phyloP scores from a whole-genome alignment of 371 early-diverging fungal genomes.

The Syncephalastrum sp. region DNA sequence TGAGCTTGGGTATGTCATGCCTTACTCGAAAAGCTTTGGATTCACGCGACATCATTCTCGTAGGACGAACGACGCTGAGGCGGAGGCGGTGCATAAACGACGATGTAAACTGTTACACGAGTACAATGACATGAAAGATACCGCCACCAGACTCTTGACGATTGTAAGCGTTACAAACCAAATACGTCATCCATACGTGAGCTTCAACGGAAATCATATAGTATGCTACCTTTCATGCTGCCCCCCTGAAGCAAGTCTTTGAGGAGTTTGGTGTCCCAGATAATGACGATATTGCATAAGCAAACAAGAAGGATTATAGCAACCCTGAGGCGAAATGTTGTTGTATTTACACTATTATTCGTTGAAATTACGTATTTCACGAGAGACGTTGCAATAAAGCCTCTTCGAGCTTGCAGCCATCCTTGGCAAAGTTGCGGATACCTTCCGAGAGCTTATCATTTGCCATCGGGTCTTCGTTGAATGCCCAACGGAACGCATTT shows the following conservation, averaged over 20 bases:
- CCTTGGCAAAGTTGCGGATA: slow-evolving; percentile 95
- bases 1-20: slow-evolving; percentile 2
- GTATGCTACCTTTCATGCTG: no score
- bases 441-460: slow-evolving; percentile 96
- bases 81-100: slow-evolving; percentile 1
- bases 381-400: slow-evolving; percentile 25
- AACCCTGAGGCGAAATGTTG: no score
- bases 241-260: no score
- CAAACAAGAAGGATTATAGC: no score
- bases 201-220: no score
- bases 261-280: no score
- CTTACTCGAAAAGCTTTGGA: not conserved
- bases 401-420: slow-evolving; percentile 82
- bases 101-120: slow-evolving; percentile 20
- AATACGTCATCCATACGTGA: no score
- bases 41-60: not conserved
- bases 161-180: slow-evolving; percentile 5
- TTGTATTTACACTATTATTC: no score
- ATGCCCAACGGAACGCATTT: slow-evolving; percentile 89
- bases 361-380: no score
- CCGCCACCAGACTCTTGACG: slow-evolving; percentile 10
- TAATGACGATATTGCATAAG: no score
- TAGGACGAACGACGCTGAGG: slow-evolving; percentile 17
- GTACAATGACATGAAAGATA: slow-evolving; percentile 21
- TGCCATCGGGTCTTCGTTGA: slow-evolving; percentile 98